Base-by-base conservation (phyloP, 768 basidiomycete genomes). In the Macrolepiota albuminosa region DNA sequence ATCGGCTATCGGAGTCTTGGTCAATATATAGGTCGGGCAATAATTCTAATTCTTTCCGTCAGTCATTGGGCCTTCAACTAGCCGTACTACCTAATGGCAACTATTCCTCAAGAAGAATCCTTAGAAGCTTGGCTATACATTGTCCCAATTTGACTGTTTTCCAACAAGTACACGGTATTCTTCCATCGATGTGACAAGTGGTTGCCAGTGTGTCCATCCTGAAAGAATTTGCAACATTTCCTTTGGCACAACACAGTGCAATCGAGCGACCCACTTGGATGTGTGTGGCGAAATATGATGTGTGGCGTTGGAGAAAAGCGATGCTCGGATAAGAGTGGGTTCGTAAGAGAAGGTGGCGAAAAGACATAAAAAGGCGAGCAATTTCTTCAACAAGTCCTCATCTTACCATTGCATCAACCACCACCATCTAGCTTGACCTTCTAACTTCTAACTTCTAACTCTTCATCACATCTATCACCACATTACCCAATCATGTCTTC, bases 331-430 rank as follows among this genome's bases (percentile, higher is more conserved):
- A 50, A 58, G 21, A 58, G 57, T 42, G 57, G 49, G 49, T 58
- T 31, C 21, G 29, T 37, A 46, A 53, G 39, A 53, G 50, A 51
- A 46, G 51, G 51, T 52, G 51, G 50, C 51, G 43, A 52, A 53
- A 54, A 53, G 42, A 53, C 51, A 59, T 59, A 46, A 29, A 29
- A 59, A 59, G 40, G 51, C 58, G 31, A 53, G 43, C 34, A 9
- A 36, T 29, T 47, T 34, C n/a, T 29, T 33, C 52, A 2, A 47
- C 29, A 59, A 48, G 14, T 26, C 18, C 52, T 1, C 42, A 58
- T 18, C 56, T 24, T n/a, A 51, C 56, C 26, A 57, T 43, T 1
- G 47, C 40, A 58, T 31, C 29, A 63, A 61, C 59, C 29, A 48
- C n/a, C 45, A 48, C 18, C 43, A 48, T 40, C 52, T 26, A 48